Evolutionary conservation across 1,284 basidiomycete genomes (phyloP), one percentile per base, ranked within the genome.

Genomic region (Entoloma clypeatum): DNA sequence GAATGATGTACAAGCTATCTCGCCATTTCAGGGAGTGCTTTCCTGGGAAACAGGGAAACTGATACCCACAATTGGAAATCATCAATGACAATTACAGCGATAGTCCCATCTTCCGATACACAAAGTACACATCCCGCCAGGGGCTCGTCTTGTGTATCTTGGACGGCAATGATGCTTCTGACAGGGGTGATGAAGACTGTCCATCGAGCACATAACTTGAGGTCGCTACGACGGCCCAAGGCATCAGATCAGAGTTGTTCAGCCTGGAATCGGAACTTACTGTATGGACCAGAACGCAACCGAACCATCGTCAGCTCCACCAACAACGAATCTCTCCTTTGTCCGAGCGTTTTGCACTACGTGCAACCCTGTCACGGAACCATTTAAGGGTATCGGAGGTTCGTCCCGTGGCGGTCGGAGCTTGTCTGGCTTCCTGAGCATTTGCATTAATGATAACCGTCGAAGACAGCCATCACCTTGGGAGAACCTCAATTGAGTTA

Each of bases 31-130:
- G 40, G 24, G 9, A 44, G 50, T 39, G 11, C 21, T 16, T 21
- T 41, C 25, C 26, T 14, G 5, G 29, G 17, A 32, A 38, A 36
- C 7, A 23, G 7, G 21, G 26, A 30, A 31, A 36, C 42, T 22
- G 31, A 38, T 13, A 63, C 85, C 51, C 54, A 92, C 89, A 87
- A 74, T 41, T 88, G 79, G 53, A 85, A 80, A 1, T 77, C 81
- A 45, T 86, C 82, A n/a, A 94, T 59, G 0, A 75, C 77, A 34
- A 96, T 71, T 5, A 92, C 72, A 0, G 81, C 90, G 33, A 92
- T 77, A 0, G 90, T 90, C 0, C 93, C 92, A 51, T 92, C 90
- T 24, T 68, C 58, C 0, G 90, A 79, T 2, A 91, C 63, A 55
- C 86, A 91, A 10, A 95, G 61, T 1, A 81, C 67, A 56, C 83